These are phyloP conservation scores for Coleophoma cylindrospora DNA, from an alignment of 2,329 filamentous ascomycete genomes.

Conservation along the genomic window DNA sequence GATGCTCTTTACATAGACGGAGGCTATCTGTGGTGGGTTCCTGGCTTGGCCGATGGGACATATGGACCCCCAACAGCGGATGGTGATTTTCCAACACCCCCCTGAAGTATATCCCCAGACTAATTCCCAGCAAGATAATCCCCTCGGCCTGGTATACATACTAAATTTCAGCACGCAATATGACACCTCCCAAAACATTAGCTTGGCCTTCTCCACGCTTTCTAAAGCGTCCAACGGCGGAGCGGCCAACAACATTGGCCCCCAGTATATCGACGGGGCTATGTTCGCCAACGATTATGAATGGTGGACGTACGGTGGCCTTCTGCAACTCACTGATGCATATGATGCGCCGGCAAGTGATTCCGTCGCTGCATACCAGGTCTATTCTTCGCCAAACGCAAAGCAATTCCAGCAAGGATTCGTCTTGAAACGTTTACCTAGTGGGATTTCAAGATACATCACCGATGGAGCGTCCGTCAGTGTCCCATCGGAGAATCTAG, in stretches of 20 bases:
- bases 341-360: slow-evolving; percentile 34
- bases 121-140: slow-evolving; percentile 35
- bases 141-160: slow-evolving; percentile 42
- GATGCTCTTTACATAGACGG: slow-evolving; percentile 62
- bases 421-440: slow-evolving; percentile 30
- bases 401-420: slow-evolving; percentile 38
- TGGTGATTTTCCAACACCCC: slow-evolving; percentile 26
- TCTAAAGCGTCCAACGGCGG: slow-evolving; percentile 39
- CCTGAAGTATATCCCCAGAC: not conserved
- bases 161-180: slow-evolving; percentile 53
- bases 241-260: slow-evolving; percentile 40
- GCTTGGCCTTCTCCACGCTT: slow-evolving; percentile 26
- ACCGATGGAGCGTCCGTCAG: slow-evolving; percentile 57
- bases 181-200: slow-evolving; percentile 44
- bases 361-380: slow-evolving; percentile 42
- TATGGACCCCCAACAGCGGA: slow-evolving; percentile 23
- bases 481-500: slow-evolving; percentile 62
- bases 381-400: slow-evolving; percentile 44
- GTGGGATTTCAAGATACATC: slow-evolving; percentile 50
- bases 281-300: slow-evolving; percentile 58
- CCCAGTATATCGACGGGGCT: slow-evolving; percentile 53
- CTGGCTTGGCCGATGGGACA: slow-evolving; percentile 38
- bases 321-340: slow-evolving; percentile 29
- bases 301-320: slow-evolving; percentile 58
- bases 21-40: slow-evolving; percentile 47